These are phyloP conservation scores for Trichoderma koningiopsis DNA, from an alignment of 2,329 filamentous ascomycete species.

Conservation along the genomic window DNA sequence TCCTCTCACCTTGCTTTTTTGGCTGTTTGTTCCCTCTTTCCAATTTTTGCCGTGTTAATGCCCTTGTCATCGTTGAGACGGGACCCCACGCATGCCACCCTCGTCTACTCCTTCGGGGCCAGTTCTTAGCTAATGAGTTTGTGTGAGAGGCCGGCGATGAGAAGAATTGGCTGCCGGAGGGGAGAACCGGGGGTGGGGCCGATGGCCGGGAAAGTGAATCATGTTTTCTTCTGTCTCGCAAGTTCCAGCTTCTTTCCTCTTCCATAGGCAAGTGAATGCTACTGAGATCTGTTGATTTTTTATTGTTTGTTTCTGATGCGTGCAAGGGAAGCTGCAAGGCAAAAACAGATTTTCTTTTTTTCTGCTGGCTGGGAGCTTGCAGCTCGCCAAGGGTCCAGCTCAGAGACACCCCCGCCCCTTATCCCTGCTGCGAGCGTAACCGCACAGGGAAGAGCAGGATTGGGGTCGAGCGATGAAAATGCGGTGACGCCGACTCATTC, in stretches of 20 bases:
- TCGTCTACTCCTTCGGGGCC: not conserved
- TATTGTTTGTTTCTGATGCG: not conserved
- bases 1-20: constrained; percentile 17
- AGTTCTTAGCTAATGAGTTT: not conserved
- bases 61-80: constrained; percentile 15
- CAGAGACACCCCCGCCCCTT: not conserved
- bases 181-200: constrained; percentile 16
- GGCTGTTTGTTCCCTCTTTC: not conserved
- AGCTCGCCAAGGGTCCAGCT: constrained; percentile 19
- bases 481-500: constrained; percentile 21
- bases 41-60: constrained; percentile 10
- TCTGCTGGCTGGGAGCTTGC: constrained; percentile 5
- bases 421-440: constrained; percentile 13
- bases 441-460: constrained; percentile 1
- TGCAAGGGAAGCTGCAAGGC: constrained; percentile 1
- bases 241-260: not conserved
- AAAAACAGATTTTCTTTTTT: not conserved
- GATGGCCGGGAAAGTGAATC: constrained; percentile 3
- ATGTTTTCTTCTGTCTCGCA: not conserved
- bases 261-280: not conserved
- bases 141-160: not conserved
- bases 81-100: constrained; percentile 13
- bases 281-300: not conserved
- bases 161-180: constrained; percentile 3
- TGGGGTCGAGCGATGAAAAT: constrained; percentile 14